Evolutionary conservation across 352 stramenopile genomes (phyloP), one percentile per base, ranked within the genome.

Genomic region (Phytophthora agathidicida): DNA sequence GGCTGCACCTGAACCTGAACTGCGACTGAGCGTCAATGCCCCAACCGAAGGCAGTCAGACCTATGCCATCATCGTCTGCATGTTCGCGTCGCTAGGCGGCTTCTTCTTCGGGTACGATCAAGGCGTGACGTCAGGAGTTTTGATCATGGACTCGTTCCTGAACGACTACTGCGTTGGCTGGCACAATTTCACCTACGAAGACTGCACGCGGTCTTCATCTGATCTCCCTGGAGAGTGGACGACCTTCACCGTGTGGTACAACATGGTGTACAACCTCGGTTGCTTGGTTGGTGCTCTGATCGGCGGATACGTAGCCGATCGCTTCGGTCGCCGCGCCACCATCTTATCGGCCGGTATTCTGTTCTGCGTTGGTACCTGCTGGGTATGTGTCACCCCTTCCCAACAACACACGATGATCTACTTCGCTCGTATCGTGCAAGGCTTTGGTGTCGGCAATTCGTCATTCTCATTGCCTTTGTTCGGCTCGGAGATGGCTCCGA

Each of bases 91-190:
- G 20, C 60, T 73, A 2, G 65, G 65, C 1, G 65, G 65, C n/a
- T 68, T 73, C 49, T 73, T 73, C 59, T 73, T 73, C 36, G 65
- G 65, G 31, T 73, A 73, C 16, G 65, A 69, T 30, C 65, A 73
- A 50, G 65, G 65, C 17, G 65, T 74, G 4, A 74, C 65, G 8
- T 68, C 54, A 0, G 65, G 60, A 4, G 65, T 74, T 1, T 23
- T 73, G 1, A 70, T 73, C 60, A 75, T 78, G 65, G 60, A 71
- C 56, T 75, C 61, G 27, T 78, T 75, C 55, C 50, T 78, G 3
- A 28, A 73, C 5, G 66, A 73, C 55, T 78, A 73, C 35, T 80
- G 71, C 44, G 50, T 71, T 8, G 68, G 54, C n/a, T 75, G 64
- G 64, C 39, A 69, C 33, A 72, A 75, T 50, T 77, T 75, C 60